Evolutionary conservation across 2,329 filamentous ascomycete species (phyloP), one percentile per base, ranked within the genome.

Genomic region (Aspergillus alliaceus): DNA sequence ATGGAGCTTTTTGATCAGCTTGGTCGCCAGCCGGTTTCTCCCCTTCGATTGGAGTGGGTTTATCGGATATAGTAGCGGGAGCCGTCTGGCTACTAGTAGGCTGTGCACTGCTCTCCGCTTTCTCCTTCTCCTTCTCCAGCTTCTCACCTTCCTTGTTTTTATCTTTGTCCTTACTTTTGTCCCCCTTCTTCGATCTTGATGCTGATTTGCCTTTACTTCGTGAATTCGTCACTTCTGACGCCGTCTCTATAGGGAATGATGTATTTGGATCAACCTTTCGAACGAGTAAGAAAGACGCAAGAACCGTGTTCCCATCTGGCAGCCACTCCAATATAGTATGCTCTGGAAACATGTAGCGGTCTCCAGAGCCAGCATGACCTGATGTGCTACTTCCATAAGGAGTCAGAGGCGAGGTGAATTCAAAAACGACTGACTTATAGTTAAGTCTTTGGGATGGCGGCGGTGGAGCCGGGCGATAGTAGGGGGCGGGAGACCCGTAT

Each of bases 271-370:
- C 75, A 1, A 79, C 77, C 53, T 76, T 77, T 14, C 75, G 70
- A 22, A 79, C 73, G 15, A 80, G 66, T 6, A 82, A 64, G 59
- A 81, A 81, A 1, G 79, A 81, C 31, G 76, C 77, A 40, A 80
- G 67, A 25, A 81, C 75, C 6, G 74, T 73, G 11, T 72, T 78
- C 34, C 78, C 77, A 15, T 74, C 76, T 4, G 76, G 74, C 20
- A 79, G 69, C 66, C 75, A 80, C 59, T 82, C 79, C 18, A 82
- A 62, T 3, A 81, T 80, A 3, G 78, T 75, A 63, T 80, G 66
- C 61, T 80, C 77, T 0, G 79, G 79, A 58, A 82, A 80, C 1
- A 80, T 63, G 63, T 78, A 82, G 20, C 79, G 74, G 62, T 81
- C 79, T 11, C 77, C 76, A 6, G 74, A 77, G 9, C 72, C 73